A percentile compares a stretch with the other conserved stretches of the same genome.
These are phyloP conservation scores for Trichoderma koningiopsis DNA, from an alignment of 2,329 filamentous ascomycete species.

Conservation along the genomic window DNA sequence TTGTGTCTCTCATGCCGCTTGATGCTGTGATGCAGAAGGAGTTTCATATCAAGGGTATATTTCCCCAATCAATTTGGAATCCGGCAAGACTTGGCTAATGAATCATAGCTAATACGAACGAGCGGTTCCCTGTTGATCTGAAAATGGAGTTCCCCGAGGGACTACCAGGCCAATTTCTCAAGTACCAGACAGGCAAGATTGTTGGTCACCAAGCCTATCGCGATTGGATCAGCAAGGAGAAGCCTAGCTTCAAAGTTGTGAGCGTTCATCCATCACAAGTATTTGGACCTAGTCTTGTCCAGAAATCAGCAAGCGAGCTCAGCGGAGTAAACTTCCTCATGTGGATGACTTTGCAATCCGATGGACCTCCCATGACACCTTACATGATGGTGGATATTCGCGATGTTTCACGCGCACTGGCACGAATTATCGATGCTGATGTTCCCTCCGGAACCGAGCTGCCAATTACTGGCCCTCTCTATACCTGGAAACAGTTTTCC, in stretches of 20 bases:
- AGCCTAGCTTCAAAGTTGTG: conserved; percentile 20
- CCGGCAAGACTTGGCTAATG: background rate
- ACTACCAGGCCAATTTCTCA: conserved; percentile 3
- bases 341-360: conserved; percentile 13
- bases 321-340: conserved; percentile 27
- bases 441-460: conserved; percentile 6
- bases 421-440: background rate
- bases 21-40: background rate
- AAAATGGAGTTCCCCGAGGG: conserved; percentile 18
- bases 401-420: background rate
- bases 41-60: conserved; percentile 20
- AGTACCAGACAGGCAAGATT: conserved; percentile 29
- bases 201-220: conserved; percentile 28
- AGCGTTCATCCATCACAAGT: conserved; percentile 28
- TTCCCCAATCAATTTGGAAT: background rate
- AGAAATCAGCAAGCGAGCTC: conserved; percentile 29
- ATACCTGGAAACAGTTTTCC: conserved; percentile 3
- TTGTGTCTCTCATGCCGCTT: conserved; percentile 26
- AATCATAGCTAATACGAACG: background rate
- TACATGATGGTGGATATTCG: conserved; percentile 16
- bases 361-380: conserved; percentile 4
- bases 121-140: conserved; percentile 5
- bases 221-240: conserved; percentile 25
- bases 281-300: conserved; percentile 27
- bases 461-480: background rate